A percentile compares a stretch with the other conserved stretches of the same genome.
Conservation (phyloP, 805 yeast species). For the Nakazawaea wyomingensis region DNA sequence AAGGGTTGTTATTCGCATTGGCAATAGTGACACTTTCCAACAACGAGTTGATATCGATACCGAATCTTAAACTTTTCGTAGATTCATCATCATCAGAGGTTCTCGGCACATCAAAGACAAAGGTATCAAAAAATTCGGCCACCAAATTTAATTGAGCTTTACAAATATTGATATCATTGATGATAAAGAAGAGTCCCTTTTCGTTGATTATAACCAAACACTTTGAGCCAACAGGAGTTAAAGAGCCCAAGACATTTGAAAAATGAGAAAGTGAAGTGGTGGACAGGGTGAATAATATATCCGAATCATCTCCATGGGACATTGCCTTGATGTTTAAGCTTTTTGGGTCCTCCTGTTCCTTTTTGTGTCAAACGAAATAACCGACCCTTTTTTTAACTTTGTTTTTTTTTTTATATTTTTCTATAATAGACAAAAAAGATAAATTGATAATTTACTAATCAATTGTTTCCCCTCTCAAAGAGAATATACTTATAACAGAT, state of each 20-base stretch:
- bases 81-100: slow-evolving; percentile 16
- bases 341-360: no score
- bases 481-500: no score
- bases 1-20: slow-evolving; percentile 19
- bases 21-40: slow-evolving; percentile 46
- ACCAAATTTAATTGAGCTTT: slow-evolving; percentile 33
- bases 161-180: slow-evolving; percentile 40
- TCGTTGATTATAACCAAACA: slow-evolving; percentile 32
- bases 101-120: slow-evolving; percentile 18
- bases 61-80: slow-evolving; percentile 24
- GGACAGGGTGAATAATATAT: slow-evolving; percentile 28
- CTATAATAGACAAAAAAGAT: no score
- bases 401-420: no score
- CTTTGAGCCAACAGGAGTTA: slow-evolving; percentile 32
- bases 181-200: slow-evolving; percentile 48
- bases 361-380: no score
- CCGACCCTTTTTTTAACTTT: no score
- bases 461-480: no score
- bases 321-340: no score
- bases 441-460: no score
- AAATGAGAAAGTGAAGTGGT: slow-evolving; percentile 43
- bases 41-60: slow-evolving; percentile 40
- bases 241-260: slow-evolving; percentile 37
- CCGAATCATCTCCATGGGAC: slow-evolving; percentile 4
- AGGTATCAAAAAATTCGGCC: slow-evolving; percentile 29